Conservation (phyloP, 1,284 basidiomycete species). For the Xerocomus nothofagi region DNA sequence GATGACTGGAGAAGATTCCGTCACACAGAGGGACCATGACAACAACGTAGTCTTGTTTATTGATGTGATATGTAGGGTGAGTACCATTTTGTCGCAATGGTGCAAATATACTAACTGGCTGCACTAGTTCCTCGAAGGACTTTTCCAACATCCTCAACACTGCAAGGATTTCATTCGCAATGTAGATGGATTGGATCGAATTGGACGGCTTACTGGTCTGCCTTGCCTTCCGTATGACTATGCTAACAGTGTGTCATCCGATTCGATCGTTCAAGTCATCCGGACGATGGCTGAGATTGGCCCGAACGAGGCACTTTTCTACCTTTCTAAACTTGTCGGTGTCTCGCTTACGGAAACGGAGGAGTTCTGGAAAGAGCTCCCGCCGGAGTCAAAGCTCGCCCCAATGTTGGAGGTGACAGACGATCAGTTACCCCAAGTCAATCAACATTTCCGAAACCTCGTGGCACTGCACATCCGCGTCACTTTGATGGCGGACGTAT, state of each 20-base stretch:
- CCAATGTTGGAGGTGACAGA: constrained; percentile 54
- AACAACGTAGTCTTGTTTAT: constrained; percentile 76
- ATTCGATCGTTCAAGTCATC: constrained; percentile 85
- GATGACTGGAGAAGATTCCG: constrained; percentile 39
- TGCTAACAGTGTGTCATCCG: constrained; percentile 77
- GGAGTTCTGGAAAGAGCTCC: constrained; percentile 65
- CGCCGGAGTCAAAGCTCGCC: constrained; percentile 59
- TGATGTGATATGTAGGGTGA: constrained; percentile 72
- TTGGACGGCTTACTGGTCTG: constrained; percentile 78
- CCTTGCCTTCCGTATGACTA: constrained; percentile 93
- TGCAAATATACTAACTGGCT: constrained; percentile 8
- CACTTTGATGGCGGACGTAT: constrained; percentile 86
- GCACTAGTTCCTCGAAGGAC: constrained; percentile 82
- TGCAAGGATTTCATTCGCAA: constrained; percentile 87
- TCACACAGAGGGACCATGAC: constrained; percentile 56
- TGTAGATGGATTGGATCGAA: constrained; percentile 71
- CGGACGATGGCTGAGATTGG: constrained; percentile 87
- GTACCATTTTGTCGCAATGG: constrained; percentile 17
- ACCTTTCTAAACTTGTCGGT: constrained; percentile 73
- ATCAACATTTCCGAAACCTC: constrained; percentile 73
- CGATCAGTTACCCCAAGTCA: constrained; percentile 53
- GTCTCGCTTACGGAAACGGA: constrained; percentile 70
- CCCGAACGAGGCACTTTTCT: constrained; percentile 72
- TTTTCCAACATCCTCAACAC: constrained; percentile 90
- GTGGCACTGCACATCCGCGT: constrained; percentile 78